Percentiles rank a stretch among this genome's conserved stretches.
These are phyloP conservation scores for Cucumis sativus DNA, from an alignment of 306 rosid genomes.

Conservation along the genomic window Cucumber_9930_V3 NC_026661.2:20225501-20226000, in stretches of 20 bases:
- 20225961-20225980: too few species aligned
- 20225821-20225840: neutral
- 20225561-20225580: neutral
- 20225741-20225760: neutral
- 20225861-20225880: neutral
- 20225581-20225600: neutral
- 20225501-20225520: neutral
- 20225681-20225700: conserved; percentile 12
- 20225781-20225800: neutral
- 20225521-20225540: neutral
- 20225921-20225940: neutral
- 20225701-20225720: neutral
- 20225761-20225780: too few species aligned
- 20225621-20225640: conserved; percentile 2
- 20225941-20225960: neutral
- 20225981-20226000: too few species aligned
- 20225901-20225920: neutral
- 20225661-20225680: conserved; percentile 3
- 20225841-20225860: neutral
- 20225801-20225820: neutral
- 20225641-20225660: neutral
- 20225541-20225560: neutral
- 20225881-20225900: neutral
- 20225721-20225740: neutral
- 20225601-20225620: neutral